Conservation (phyloP, 768 basidiomycete species). For the Leccinum obscurum region DNA sequence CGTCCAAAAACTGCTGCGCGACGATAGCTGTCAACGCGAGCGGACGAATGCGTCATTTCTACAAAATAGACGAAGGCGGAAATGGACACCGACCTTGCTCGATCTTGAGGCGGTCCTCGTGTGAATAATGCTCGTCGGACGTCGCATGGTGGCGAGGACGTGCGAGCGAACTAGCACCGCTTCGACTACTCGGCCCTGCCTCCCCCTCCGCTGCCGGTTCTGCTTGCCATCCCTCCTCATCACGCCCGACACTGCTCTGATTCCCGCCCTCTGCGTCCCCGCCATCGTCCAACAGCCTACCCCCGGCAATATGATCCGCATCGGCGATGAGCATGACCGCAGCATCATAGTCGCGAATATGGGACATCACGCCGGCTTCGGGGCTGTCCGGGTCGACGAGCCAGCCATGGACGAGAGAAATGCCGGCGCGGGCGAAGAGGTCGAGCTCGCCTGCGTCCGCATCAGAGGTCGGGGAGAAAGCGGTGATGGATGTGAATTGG, state of each 20-base stretch:
- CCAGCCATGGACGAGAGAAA: conserved; percentile 89
- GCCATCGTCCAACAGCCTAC: conserved; percentile 45
- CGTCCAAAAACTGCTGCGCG: conserved; percentile 67
- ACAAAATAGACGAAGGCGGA: neutral
- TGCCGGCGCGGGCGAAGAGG: conserved; percentile 80
- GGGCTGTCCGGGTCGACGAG: conserved; percentile 43
- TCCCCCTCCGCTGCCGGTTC: neutral
- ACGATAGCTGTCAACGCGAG: conserved; percentile 50
- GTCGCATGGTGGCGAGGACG: conserved; percentile 1
- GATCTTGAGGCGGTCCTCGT: conserved; percentile 61
- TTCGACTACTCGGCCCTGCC: conserved; percentile 16
- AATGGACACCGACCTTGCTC: conserved; percentile 53
- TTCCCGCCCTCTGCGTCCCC: neutral
- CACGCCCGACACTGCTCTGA: neutral
- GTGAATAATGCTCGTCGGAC: conserved; percentile 37
- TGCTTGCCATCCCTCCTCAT: neutral
- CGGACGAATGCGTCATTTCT: neutral
- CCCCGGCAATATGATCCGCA: conserved; percentile 72
- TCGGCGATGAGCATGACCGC: conserved; percentile 75
- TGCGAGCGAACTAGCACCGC: conserved; percentile 7
- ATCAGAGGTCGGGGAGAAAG: conserved; percentile 55
- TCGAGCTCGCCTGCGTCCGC: conserved; percentile 75
- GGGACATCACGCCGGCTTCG: conserved; percentile 55
- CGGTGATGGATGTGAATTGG: conserved; percentile 65
- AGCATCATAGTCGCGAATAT: conserved; percentile 67